Evolutionary conservation across 2,329 filamentous ascomycete genomes (phyloP).

Genomic region (Sphaerostilbella broomeana): DNA sequence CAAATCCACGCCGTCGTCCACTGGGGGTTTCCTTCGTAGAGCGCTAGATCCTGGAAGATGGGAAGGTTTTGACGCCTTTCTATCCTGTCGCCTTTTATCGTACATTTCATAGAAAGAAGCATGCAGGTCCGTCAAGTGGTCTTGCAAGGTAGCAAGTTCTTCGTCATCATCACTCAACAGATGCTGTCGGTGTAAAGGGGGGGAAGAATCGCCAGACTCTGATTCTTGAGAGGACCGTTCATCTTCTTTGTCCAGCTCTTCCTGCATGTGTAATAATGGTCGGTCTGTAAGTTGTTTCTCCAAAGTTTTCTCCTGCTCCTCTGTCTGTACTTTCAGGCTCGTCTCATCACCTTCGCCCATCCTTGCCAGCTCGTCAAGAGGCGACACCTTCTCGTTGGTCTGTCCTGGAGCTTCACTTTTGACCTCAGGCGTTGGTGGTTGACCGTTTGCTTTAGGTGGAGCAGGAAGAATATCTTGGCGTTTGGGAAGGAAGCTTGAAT

Average conservation of each 20-base stretch:
- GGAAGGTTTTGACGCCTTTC: conserved; percentile 29
- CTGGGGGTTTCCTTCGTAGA: conserved; percentile 23
- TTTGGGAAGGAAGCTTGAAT: conserved; percentile 92
- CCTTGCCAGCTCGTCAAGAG: conserved; percentile 68
- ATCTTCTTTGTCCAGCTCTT: conserved; percentile 79
- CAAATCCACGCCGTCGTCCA: conserved; percentile 39
- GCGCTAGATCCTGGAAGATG: conserved; percentile 30
- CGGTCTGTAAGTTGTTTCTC: conserved; percentile 85
- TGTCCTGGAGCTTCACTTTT: neutral
- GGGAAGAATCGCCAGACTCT: conserved; percentile 21
- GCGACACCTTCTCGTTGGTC: conserved; percentile 34
- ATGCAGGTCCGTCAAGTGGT: conserved; percentile 71
- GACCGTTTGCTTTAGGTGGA: conserved; percentile 20
- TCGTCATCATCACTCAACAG: conserved; percentile 82
- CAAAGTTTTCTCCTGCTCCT: conserved; percentile 80
- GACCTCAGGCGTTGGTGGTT: conserved; percentile 8
- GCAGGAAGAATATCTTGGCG: conserved; percentile 47
- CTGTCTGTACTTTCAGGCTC: conserved; percentile 66
- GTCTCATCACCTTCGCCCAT: conserved; percentile 65
- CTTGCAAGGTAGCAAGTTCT: conserved; percentile 71
- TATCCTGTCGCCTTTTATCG: conserved; percentile 45
- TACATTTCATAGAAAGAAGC: conserved; percentile 77
- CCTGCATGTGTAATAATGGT: conserved; percentile 85
- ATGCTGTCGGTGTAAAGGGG: conserved; percentile 54
- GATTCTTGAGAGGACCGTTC: conserved; percentile 23